A percentile compares a stretch with the other conserved stretches of the same genome.
phyloP scores from a whole-genome alignment of 108 stramenopile species.

The Fragilaria radians region DNA sequence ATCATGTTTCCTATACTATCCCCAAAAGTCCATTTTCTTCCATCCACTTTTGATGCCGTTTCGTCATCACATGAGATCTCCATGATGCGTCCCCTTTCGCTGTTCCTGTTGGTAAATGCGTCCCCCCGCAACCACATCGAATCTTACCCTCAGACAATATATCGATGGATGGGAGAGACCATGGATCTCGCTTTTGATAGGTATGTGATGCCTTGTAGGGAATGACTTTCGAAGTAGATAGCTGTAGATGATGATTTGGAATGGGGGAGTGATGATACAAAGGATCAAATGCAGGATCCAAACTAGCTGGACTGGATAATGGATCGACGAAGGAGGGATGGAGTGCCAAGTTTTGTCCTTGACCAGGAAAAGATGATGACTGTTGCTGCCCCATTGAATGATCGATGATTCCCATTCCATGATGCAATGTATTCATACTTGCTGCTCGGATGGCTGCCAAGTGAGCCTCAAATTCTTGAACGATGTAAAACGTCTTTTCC shows the following conservation, averaged over 20 bases:
- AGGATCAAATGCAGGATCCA: neutral
- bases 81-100: slow-evolving; percentile 15
- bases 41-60: slow-evolving; percentile 32
- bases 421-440: neutral
- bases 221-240: neutral
- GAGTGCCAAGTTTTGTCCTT: neutral
- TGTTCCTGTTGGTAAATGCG: slow-evolving; percentile 7
- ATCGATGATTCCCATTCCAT: neutral
- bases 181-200: neutral
- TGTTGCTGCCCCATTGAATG: neutral
- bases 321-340: neutral
- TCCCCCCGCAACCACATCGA: slow-evolving; percentile 26
- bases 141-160: slow-evolving; percentile 12
- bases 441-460: slow-evolving; percentile 21
- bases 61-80: slow-evolving; percentile 21
- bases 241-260: neutral
- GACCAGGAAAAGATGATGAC: neutral
- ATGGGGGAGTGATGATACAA: neutral
- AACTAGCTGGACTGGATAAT: neutral
- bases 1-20: slow-evolving; percentile 7
- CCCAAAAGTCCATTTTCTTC: slow-evolving; percentile 19
- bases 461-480: slow-evolving; percentile 39
- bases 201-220: neutral
- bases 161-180: neutral
- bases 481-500: slow-evolving; percentile 26